A percentile compares a stretch with the other conserved stretches of the same genome.
These are phyloP conservation scores for Fraxinus paxiana DNA, from an alignment of 305 asterid genomes.

Conservation along the genomic window DNA sequence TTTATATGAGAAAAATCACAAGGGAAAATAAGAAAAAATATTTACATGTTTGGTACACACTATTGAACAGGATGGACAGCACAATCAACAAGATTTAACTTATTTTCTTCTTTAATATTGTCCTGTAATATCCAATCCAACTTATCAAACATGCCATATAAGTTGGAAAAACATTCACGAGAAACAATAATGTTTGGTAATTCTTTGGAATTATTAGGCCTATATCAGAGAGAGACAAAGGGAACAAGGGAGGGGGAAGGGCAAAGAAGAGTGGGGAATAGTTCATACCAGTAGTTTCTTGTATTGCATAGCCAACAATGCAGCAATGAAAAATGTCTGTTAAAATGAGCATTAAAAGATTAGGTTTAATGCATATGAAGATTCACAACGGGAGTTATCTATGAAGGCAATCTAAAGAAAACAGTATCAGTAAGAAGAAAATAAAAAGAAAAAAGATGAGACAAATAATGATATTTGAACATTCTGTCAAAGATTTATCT, in stretches of 20 bases:
- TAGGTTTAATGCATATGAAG: background rate
- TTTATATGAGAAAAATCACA: background rate
- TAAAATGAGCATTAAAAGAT: conserved; percentile 13
- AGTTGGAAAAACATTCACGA: background rate
- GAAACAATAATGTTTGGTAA: background rate
- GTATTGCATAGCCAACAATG: conserved; percentile 89
- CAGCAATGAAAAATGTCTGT: conserved; percentile 97
- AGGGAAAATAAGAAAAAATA: background rate
- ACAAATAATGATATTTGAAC: background rate
- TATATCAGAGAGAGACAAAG: background rate
- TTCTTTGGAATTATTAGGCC: background rate
- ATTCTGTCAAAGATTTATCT: background rate
- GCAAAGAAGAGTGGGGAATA: conserved; percentile 10
- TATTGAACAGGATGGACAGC: background rate
- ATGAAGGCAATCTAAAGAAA: background rate
- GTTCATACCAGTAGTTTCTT: conserved; percentile 66
- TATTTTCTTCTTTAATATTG: background rate
- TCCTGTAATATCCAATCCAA: background rate
- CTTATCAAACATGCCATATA: background rate
- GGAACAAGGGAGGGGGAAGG: background rate
- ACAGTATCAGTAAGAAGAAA: background rate
- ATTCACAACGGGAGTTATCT: background rate
- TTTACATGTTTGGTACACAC: background rate
- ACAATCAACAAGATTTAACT: background rate
- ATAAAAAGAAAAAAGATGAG: background rate